Conservation (phyloP, 2,329 filamentous ascomycete species). For the Cladosporium velox region DNA sequence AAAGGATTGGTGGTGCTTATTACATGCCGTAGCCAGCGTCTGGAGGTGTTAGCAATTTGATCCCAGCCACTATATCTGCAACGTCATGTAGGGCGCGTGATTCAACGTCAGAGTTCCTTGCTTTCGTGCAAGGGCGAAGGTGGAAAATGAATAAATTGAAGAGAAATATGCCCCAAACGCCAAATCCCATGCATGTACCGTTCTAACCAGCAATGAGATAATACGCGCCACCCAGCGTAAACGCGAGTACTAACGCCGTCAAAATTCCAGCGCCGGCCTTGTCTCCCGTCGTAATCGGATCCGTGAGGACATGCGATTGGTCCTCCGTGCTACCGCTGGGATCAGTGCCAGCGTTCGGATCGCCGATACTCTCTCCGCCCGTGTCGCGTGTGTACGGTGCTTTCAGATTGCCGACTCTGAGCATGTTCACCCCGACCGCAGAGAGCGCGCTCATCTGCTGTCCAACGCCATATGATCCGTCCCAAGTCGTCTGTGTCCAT, state of each 20-base stretch:
- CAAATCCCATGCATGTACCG: not conserved
- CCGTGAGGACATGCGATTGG: constrained; percentile 45
- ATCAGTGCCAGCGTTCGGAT: constrained; percentile 46
- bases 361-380: constrained; percentile 52
- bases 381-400: constrained; percentile 48
- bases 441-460: constrained; percentile 60
- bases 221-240: constrained; percentile 16
- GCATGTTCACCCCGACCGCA: constrained; percentile 45
- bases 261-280: constrained; percentile 62
- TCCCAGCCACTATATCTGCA: not conserved
- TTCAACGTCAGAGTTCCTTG: not conserved
- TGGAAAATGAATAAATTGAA: not conserved
- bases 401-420: constrained; percentile 40
- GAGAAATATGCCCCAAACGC: not conserved
- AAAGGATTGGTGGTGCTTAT: not conserved
- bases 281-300: constrained; percentile 58
- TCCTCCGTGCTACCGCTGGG: constrained; percentile 8
- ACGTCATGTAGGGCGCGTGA: not conserved
- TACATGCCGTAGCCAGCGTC: not conserved
- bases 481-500: constrained; percentile 46
- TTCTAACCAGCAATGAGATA: constrained; percentile 6
- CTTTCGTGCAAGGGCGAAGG: not conserved
- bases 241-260: constrained; percentile 17
- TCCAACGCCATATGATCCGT: constrained; percentile 48
- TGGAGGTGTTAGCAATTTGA: not conserved